Base-by-base conservation (phyloP, 139 green algal genomes). In the Micractinium conductrix region DNA sequence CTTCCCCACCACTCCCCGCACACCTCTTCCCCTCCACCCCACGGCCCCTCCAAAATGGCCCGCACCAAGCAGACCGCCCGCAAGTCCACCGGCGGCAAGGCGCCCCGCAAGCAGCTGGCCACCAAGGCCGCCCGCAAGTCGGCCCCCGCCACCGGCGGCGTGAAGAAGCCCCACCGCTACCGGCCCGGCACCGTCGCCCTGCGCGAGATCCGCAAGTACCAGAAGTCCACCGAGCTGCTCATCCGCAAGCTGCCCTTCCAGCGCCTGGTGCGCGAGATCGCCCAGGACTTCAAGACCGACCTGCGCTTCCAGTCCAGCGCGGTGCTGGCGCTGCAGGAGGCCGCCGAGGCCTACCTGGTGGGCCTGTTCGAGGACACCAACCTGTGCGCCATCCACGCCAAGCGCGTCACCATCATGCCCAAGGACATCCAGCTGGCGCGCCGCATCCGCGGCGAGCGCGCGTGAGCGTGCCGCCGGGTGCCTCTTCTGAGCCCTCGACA, bases 201-300 rank as follows among this genome's bases (percentile, higher is more conserved):
- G 83, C 92, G 95, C 83, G 95, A 98, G 91, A 98, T 98, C 91
- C 90, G 95, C 79, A 97, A 98, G 92, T 98, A 98, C 92, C 95
- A 98, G 91, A 98, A 98, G 93, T 95, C 89, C 70, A 97, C 94
- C 2, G 95, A 98, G 89, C 90, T 95, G 87, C 93, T 99, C 44
- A 98, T 99, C 89, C 93, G 96, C 88, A 98, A 98, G 93, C 92
- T 98, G 82, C 96, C 96, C 72, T 99, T 99, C 91, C 96, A 99
- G 93, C 92, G 96, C 74, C 91, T 99, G 74, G 96, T 99, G 24
- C 93, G 97, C 72, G 97, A 99, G 91, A 99, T 99, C 79, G 96
- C 96, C 38, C 96, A 99, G 94, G 97, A 99, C 92, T 99, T 99
- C 96, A 99, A 99, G 94, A 98, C 96, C 62, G 97, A 99, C 94